Evolutionary conservation across 257 asterid species (phyloP).

Genomic region (Ilex asprella): DNA sequence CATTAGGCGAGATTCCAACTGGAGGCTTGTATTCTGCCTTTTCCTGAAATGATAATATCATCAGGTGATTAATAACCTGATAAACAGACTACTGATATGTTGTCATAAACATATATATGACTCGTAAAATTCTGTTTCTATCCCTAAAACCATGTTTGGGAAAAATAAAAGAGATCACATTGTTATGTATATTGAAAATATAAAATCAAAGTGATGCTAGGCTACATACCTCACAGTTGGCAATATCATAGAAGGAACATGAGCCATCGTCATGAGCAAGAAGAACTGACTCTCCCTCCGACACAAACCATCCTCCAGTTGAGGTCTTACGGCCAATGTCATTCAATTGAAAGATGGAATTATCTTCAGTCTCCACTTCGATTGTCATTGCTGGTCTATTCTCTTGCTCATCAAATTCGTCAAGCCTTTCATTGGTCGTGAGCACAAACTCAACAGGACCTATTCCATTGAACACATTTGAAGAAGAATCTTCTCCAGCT

Average conservation of each 20-base stretch:
- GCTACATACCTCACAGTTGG: conserved; percentile 56
- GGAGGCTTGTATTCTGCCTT: conserved; percentile 77
- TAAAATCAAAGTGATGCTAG: not conserved
- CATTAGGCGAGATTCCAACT: conserved; percentile 39
- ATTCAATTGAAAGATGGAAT: conserved; percentile 26
- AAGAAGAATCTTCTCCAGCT: conserved; percentile 21
- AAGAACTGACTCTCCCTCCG: conserved; percentile 79
- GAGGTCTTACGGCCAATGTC: conserved; percentile 63
- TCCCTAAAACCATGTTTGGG: not conserved
- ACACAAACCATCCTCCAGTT: conserved; percentile 90
- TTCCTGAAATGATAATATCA: conserved; percentile 28
- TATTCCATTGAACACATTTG: conserved; percentile 20
- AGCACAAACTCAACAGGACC: conserved; percentile 32
- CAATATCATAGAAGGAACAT: conserved; percentile 68
- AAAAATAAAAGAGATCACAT: not conserved
- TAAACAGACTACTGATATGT: not conserved
- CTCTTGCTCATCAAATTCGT: conserved; percentile 62
- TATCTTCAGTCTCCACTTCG: conserved; percentile 53
- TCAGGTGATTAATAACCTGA: not conserved
- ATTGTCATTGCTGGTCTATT: conserved; percentile 33
- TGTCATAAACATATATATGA: not conserved
- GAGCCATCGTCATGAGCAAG: conserved; percentile 75
- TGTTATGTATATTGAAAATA: not conserved
- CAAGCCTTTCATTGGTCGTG: conserved; percentile 55
- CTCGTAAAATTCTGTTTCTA: not conserved